A percentile compares a stretch with the other conserved stretches of the same genome.
phyloP scores from a whole-genome alignment of 768 basidiomycete species.

The Candolleomyces efflorescens region DNA sequence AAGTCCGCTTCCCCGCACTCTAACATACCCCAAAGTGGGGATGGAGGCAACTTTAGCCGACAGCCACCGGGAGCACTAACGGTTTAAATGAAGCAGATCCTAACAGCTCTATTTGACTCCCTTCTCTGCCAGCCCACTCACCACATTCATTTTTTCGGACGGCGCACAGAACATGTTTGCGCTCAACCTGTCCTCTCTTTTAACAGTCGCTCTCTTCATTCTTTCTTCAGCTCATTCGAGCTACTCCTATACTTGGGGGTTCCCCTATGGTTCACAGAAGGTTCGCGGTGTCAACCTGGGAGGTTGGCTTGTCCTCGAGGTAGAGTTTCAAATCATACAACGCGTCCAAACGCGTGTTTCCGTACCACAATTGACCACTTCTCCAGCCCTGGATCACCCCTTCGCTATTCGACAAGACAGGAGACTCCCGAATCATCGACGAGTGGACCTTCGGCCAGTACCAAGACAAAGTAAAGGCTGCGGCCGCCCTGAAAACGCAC shows the following conservation, averaged over 20 bases:
- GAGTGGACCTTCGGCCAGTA: slow-evolving; percentile 73
- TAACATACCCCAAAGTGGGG: too few species aligned
- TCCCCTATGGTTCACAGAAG: slow-evolving; percentile 66
- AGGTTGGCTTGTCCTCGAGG: slow-evolving; percentile 46
- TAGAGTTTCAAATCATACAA: slow-evolving; percentile 13
- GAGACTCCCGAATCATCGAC: slow-evolving; percentile 58
- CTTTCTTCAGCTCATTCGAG: slow-evolving; percentile 17
- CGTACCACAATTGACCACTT: background rate
- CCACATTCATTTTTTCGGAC: slow-evolving; percentile 8
- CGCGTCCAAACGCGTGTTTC: background rate
- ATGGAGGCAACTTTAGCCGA: too few species aligned
- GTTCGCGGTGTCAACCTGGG: slow-evolving; percentile 86
- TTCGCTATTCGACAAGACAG: slow-evolving; percentile 63
- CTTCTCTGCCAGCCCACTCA: too few species aligned
- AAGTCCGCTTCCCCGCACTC: too few species aligned
- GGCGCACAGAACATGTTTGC: background rate
- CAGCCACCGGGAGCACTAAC: too few species aligned
- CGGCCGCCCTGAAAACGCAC: slow-evolving; percentile 47
- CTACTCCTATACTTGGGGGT: slow-evolving; percentile 41
- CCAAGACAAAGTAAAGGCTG: slow-evolving; percentile 47
- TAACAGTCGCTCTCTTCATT: slow-evolving; percentile 9
- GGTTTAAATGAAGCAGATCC: too few species aligned
- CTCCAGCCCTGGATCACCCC: slow-evolving; percentile 72
- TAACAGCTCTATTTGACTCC: too few species aligned
- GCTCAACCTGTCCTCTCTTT: slow-evolving; percentile 8